Evolutionary conservation across 345 rosid genomes (phyloP).

Genomic region (Cardamine occulta): DNA sequence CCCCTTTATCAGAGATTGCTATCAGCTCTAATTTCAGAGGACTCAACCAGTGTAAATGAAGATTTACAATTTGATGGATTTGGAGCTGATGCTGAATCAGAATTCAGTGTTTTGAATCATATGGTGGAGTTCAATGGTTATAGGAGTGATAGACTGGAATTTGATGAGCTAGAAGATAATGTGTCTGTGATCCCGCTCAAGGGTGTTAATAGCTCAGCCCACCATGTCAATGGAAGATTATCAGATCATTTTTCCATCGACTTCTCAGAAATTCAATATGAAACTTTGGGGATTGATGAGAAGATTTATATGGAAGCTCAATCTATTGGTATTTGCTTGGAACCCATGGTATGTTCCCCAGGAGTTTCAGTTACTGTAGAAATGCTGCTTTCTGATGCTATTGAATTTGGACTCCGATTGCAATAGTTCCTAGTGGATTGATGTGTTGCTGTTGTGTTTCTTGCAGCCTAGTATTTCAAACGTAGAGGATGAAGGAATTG

Average conservation of each 20-base stretch:
- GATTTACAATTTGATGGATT: constrained; percentile 56
- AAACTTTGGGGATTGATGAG: constrained; percentile 62
- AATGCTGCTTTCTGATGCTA: constrained; percentile 25
- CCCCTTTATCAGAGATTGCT: constrained; percentile 80
- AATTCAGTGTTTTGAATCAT: constrained; percentile 59
- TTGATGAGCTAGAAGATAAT: constrained; percentile 61
- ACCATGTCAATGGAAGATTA: constrained; percentile 53
- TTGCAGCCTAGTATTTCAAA: constrained; percentile 57
- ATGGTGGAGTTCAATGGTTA: constrained; percentile 61
- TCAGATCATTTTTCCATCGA: constrained; percentile 49
- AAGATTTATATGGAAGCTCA: constrained; percentile 78
- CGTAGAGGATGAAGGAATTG: constrained; percentile 66
- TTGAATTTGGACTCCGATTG: constrained; percentile 7
- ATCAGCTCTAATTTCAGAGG: constrained; percentile 87
- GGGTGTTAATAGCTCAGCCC: constrained; percentile 49
- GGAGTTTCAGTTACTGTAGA: constrained; percentile 11
- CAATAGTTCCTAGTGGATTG: constrained; percentile 8
- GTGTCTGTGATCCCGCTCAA: constrained; percentile 43
- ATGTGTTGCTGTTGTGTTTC: constrained; percentile 26
- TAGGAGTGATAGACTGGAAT: constrained; percentile 52
- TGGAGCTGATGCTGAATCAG: constrained; percentile 66
- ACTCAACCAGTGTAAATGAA: constrained; percentile 49
- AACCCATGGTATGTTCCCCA: constrained; percentile 63
- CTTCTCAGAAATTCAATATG: constrained; percentile 65
- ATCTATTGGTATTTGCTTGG: constrained; percentile 83